Evolutionary conservation across 805 yeast species (phyloP).

Genomic region (Pichia scutulata): DNA sequence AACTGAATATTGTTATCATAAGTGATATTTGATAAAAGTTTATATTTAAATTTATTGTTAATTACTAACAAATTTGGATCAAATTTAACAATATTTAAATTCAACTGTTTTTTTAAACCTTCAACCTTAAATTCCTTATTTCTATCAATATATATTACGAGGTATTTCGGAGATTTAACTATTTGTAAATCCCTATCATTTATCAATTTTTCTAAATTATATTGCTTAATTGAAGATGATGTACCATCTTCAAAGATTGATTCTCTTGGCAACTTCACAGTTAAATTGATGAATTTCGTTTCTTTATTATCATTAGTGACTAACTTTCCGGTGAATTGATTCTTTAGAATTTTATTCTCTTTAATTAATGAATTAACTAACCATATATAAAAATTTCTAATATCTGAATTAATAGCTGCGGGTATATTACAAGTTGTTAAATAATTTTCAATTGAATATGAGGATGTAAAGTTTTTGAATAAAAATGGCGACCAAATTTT

Average conservation of each 20-base stretch:
- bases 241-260: slow-evolving; percentile 49
- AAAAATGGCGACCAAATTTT: slow-evolving; percentile 59
- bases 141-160: slow-evolving; percentile 54
- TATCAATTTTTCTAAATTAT: slow-evolving; percentile 37
- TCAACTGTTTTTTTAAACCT: slow-evolving; percentile 33
- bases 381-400: slow-evolving; percentile 51
- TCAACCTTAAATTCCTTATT: slow-evolving; percentile 26
- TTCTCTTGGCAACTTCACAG: slow-evolving; percentile 51
- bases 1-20: slow-evolving; percentile 44
- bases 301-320: slow-evolving; percentile 16
- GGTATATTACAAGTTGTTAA: slow-evolving; percentile 35
- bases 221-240: slow-evolving; percentile 42
- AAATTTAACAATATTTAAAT: slow-evolving; percentile 59
- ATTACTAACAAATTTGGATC: slow-evolving; percentile 31
- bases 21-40: slow-evolving; percentile 42
- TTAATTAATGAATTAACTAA: slow-evolving; percentile 40
- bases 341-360: slow-evolving; percentile 24
- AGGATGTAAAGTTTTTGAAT: slow-evolving; percentile 56
- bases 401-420: slow-evolving; percentile 33
- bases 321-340: slow-evolving; percentile 49
- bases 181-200: slow-evolving; percentile 34
- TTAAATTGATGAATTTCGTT: slow-evolving; percentile 43
- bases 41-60: slow-evolving; percentile 29
- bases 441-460: slow-evolving; percentile 54
- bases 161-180: slow-evolving; percentile 40